Conservation (phyloP, 1,139 yeast genomes). For the Diutina sp. region DNA sequence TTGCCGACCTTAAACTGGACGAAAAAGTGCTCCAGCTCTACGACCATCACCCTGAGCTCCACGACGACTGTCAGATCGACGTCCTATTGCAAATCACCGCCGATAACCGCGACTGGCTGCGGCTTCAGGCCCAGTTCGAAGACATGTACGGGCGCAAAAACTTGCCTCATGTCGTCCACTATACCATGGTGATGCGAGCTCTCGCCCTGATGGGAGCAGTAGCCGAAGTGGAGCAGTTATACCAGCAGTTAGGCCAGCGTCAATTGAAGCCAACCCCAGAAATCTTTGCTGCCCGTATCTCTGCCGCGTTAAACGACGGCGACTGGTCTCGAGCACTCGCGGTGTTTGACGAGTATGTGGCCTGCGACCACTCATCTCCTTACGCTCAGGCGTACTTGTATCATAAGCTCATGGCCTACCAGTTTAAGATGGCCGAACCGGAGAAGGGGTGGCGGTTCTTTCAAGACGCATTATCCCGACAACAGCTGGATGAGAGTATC, state of each 20-base stretch:
- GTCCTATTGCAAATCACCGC: constrained; percentile 38
- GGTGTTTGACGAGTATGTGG: constrained; percentile 6
- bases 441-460: background rate
- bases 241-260: constrained; percentile 32
- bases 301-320: constrained; percentile 31
- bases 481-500: no score
- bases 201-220: constrained; percentile 45
- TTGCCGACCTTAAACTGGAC: constrained; percentile 3
- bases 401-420: background rate
- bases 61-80: constrained; percentile 27
- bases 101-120: constrained; percentile 40
- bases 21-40: constrained; percentile 3
- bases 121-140: constrained; percentile 52
- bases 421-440: background rate
- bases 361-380: constrained; percentile 25
- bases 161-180: constrained; percentile 45
- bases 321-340: background rate
- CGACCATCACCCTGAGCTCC: constrained; percentile 4
- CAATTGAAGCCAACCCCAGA: constrained; percentile 34
- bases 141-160: constrained; percentile 44
- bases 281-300: constrained; percentile 37
- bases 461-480: no score
- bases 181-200: constrained; percentile 52
- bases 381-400: background rate
- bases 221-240: constrained; percentile 40